These are phyloP conservation scores for Vachellia pachyceras DNA, from an alignment of 306 rosid species.

Conservation along the genomic window DNA sequence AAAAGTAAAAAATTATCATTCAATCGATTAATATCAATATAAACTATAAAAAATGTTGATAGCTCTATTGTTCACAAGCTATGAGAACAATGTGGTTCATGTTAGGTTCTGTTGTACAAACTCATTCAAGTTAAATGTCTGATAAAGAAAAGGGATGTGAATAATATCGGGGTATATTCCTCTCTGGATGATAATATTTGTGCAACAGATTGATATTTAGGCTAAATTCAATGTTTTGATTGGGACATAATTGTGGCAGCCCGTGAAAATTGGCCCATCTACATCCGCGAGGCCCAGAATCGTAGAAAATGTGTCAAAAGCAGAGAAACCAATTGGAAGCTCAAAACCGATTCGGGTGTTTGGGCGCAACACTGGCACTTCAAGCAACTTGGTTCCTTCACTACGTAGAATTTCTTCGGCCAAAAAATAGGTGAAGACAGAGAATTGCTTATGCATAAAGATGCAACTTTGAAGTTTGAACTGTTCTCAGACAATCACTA, in stretches of 20 bases:
- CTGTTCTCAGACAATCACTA: slow-evolving; percentile 10
- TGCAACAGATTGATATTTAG: slow-evolving; percentile 9
- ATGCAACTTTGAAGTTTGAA: slow-evolving; percentile 21
- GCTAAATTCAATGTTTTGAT: slow-evolving; percentile 28
- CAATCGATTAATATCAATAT: not conserved
- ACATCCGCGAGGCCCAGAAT: slow-evolving; percentile 42
- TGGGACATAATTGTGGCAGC: slow-evolving; percentile 50
- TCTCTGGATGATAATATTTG: slow-evolving; percentile 27
- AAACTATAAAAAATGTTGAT: not conserved
- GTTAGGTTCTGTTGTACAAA: not conserved
- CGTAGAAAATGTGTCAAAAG: slow-evolving; percentile 42
- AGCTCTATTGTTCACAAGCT: not conserved
- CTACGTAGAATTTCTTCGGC: slow-evolving; percentile 62
- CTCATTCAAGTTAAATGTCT: not conserved
- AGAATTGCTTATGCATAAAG: slow-evolving; percentile 13
- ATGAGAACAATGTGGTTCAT: not conserved
- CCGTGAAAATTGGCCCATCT: slow-evolving; percentile 50
- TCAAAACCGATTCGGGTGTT: slow-evolving; percentile 49
- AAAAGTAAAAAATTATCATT: not conserved
- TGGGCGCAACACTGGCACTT: slow-evolving; percentile 51
- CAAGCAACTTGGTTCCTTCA: slow-evolving; percentile 64
- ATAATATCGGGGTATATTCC: not conserved
- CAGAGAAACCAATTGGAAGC: slow-evolving; percentile 42
- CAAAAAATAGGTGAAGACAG: slow-evolving; percentile 46
- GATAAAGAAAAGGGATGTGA: not conserved